Base-by-base conservation (phyloP, 2,329 filamentous ascomycete species). In the Bipolaris oryzae region DNA sequence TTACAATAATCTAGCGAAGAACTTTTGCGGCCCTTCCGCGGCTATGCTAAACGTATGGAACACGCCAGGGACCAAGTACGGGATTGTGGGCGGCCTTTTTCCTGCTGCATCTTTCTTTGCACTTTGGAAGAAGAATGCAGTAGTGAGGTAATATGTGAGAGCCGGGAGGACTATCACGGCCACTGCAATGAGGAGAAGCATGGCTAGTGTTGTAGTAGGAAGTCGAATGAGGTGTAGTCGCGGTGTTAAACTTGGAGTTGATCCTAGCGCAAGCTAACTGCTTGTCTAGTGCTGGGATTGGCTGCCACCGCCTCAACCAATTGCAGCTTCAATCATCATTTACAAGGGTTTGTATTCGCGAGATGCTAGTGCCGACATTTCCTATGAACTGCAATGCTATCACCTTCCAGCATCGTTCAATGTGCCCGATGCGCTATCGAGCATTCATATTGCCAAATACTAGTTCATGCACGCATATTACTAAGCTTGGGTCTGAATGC, bases 1-100 rank as follows among this genome's bases (percentile, higher is more conserved):
- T 46, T 55, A 72, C 69, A 71, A 53, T 20, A 69, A 44, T n/a
- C 59, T 57, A 5, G 65, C 69, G 34, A 72, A 67, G 48, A 67
- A 70, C 25, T 60, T 62, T 9, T 62, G 61, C 7, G 64, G 61
- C 21, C 67, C 68, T 10, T 57, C 39, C 18, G 54, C 57, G 3
- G 62, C 60, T n/a, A 73, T 41, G 9, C 61, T 58, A 31, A 65
- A 57, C 1, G 59, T 50, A 47, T 70, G 66, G 42, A 64, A 71
- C 20, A 69, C 11, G 2, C 63, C 67, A 5, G 67, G 65, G 4
- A 71, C 34, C 15, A 61, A 56, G 37, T 67, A 73, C 7, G 70
- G 69, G 18, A 68, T 49, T 16, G 61, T 64, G 2, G 69, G 66
- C 7, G 70, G 68, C n/a, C 20, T 52, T 20, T 67, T 68, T 5